Evolutionary conservation across 164 flowering plant genomes (phyloP), one percentile per base, ranked within the genome.

Genomic region (Berberis thunbergii): DNA sequence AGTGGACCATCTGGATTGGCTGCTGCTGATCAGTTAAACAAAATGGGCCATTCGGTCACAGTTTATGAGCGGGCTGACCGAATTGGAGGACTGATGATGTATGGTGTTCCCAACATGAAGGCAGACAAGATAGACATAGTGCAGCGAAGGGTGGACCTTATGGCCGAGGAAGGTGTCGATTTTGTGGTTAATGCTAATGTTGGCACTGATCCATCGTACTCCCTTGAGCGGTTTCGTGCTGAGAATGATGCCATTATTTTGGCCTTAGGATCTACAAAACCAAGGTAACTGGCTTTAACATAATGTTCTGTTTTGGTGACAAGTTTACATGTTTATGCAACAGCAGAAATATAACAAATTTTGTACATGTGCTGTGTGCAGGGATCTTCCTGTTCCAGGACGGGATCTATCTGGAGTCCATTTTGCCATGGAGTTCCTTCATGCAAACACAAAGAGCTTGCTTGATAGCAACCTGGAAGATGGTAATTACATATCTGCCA

Each of bases 51-150:
- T 72, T 56, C 63, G 45, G 99, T 95, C 55, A 89, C 97, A 0
- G 97, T 95, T 38, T 89, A 71, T 75, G 99, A 95, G 77, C 94
- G 99, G 63, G 86, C 99, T 40, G 99, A 95, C 63, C 79, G 99
- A 61, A 84, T 95, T 69, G 99, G 99, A 43, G 99, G 99, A 6
- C 88, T 95, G 56, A 89, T 95, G 99, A 95, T 95, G 99, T 95
- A 95, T 76, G 99, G 99, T 49, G 99, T 95, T 64, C 99, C 99
- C 49, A 95, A 95, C 76, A 95, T 95, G 99, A 95, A 95, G 80
- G 67, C 99, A 46, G 99, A 91, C 75, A 95, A 95, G 74, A 70
- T 85, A 10, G 83, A 89, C 56, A 62, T 95, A 41, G 97, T 95
- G 64, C 96, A 91, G 69, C 76, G 99, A 53, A 84, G 99, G 43